Base-by-base conservation (phyloP, 768 basidiomycete species). In the Panaeolus papilionaceus region DNA sequence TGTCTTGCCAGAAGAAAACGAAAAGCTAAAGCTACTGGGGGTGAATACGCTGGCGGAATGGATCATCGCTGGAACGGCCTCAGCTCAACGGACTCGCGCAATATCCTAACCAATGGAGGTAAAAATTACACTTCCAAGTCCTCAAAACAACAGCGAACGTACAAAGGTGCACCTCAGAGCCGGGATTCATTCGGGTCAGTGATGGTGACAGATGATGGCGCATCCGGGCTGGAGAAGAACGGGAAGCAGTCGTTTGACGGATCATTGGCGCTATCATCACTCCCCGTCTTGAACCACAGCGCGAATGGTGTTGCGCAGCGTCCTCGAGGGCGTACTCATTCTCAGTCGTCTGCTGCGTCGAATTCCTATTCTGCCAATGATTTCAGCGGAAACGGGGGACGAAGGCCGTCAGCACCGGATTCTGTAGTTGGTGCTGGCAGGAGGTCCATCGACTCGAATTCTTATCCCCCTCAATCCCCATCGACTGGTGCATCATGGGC, bases 21-120 rank as follows among this genome's bases (percentile, higher is more conserved):
- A 65, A 61, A n/a, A 12, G 62, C 38, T 16, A 66, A 64, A 45
- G 66, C 62, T 9, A 65, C 61, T 38, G 62, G 66, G 47, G 62
- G 66, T n/a, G 71, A 68, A 16, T 64, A 66, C 1, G 38, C 44
- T 14, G 28, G 14, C 7, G n/a, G 51, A 14, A 65, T 63, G 16
- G 62, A 69, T 3, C 66, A 70, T 20, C 68, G 70, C 58, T 83
- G 81, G 75, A 74, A 72, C 42, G 75, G 76, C 5, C 73, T 81
- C 5, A 68, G 71, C 40, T 83, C 80, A 0, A 69, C 75, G 26
- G 80, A 81, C 69, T 80, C 80, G 12, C 72, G 76, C 49, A 64
- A 26, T 16, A 54, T 62, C 23, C 66, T 70, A n/a, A 61, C 58
- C 7, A 58, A 11, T 4, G 54, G 54, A 10, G 64, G 42, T 51